Base-by-base conservation (phyloP, 2,329 filamentous ascomycete species). In the Cylindrodendrum hubeiense region DNA sequence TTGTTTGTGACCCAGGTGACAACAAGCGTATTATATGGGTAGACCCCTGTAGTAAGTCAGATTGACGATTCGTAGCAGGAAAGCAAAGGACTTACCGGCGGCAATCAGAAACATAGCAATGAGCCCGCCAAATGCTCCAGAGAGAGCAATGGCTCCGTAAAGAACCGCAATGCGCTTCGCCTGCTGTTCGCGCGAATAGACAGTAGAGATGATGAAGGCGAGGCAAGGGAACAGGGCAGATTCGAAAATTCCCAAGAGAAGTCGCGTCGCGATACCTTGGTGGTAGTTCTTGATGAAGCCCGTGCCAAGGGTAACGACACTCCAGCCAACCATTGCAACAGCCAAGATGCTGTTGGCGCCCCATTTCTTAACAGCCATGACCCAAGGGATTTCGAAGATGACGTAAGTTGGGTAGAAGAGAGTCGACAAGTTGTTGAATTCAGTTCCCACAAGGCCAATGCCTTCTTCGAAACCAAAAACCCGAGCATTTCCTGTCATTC, bases 1-100 rank as follows among this genome's bases (percentile, higher is more conserved):
- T 85, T 86, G 46, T 83, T 83, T 21, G 82, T 83, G 5, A 85
- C 70, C 84, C 84, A 86, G 37, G 81, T 82, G 1, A 81, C 63
- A 60, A 80, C 81, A 34, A 41, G 47, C 2, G 47, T 51, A 21
- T 51, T 51, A 13, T 37, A 60, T 39, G 46, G 47, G 34, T 47
- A 60, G 33, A 54, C 51, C n/a, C 47, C 47, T 51, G 9, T 39
- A 13, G 12, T 8, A 19, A 12, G 28, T 33, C 17, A 33, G 28
- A 24, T 28, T 2, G 22, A 22, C 6, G 19, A 15, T 15, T 30
- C 13, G 4, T n/a, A n/a, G 24, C 15, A 15, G 15, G 17, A 30
- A 63, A 68, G 0, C 60, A 66, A 12, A 63, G 63, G 6, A 71
- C 66, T 28, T 33, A 30, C 69, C 69, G 8, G 46, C 70, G 7